Evolutionary conservation across 805 yeast species (phyloP), one percentile per base, ranked within the genome.

Genomic region (Metschnikowia aberdeeniae): DNA sequence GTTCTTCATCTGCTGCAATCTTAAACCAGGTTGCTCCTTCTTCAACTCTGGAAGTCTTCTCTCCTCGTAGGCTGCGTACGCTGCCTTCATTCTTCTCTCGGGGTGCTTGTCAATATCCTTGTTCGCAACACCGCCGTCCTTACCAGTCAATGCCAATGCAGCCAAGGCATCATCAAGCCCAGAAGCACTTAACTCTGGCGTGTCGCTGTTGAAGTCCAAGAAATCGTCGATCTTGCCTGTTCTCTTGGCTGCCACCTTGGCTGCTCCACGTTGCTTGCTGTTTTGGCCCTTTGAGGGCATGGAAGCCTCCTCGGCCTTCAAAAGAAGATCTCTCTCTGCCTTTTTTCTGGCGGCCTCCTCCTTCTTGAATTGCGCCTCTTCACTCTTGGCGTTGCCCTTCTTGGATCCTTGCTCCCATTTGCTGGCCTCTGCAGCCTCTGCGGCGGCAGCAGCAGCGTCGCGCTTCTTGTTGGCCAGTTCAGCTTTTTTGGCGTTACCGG

Each of bases 61-160:
- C 50, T 82, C 92, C 56, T 86, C 88, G 58, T 67, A 87, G 1
- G 86, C 88, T 10, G 79, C 73, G 45, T 72, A 72, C 0, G 95
- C 95, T 22, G 92, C 88, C 69, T 86, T 87, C 66, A 83, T 85
- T 60, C 96, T 78, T 66, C 95, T 79, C 70, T 87, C 96, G 8
- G 96, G 95, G 56, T 87, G 96, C 63, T 89, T 81, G 49, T 87
- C 96, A 42, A 87, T 72, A 42, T 81, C 87, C 58, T 81, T 81
- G 49, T 67, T 67, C 34, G 69, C 64, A 28, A 83, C 82, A 42
- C 80, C 84, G 26, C 74, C 78, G 43, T 72, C 78, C 37, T 70
- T 77, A 20, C 72, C 68, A 10, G 89, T 76, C 63, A 87, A 72
- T 4, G 86, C 75, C 58, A 87, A 72, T 4, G 95, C 95, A 43